These are phyloP conservation scores for Salix dunnii DNA, from an alignment of 345 rosid genomes.

Conservation along the genomic window DNA sequence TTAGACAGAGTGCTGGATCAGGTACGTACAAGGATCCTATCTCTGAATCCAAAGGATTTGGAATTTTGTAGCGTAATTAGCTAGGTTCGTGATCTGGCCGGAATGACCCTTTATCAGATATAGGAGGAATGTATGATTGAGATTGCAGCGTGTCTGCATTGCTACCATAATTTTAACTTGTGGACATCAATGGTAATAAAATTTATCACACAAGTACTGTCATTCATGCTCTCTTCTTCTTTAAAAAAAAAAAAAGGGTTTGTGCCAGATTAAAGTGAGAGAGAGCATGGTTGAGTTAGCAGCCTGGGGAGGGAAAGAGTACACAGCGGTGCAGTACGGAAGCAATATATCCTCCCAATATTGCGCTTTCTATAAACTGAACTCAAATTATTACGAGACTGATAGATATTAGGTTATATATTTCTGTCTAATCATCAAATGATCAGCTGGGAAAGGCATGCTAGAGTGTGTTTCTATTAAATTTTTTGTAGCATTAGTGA, in stretches of 20 bases:
- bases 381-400: neutral
- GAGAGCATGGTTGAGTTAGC: neutral
- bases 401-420: neutral
- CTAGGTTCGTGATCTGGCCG: too few species aligned
- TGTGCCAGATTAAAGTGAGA: too few species aligned
- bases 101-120: neutral
- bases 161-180: too few species aligned
- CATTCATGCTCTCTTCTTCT: too few species aligned
- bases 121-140: neutral
- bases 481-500: neutral
- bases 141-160: neutral
- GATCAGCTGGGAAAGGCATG: constrained; percentile 9
- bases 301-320: neutral
- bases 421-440: constrained; percentile 24
- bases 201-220: too few species aligned
- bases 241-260: too few species aligned
- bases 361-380: constrained; percentile 4
- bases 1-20: neutral
- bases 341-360: neutral
- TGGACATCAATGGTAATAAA: too few species aligned
- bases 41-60: neutral
- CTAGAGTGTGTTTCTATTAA: neutral
- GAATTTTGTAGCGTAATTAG: neutral
- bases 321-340: constrained; percentile 8
- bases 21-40: neutral